Evolutionary conservation across 257 asterid genomes (phyloP).

Genomic region (Jacaranda copaia): DNA sequence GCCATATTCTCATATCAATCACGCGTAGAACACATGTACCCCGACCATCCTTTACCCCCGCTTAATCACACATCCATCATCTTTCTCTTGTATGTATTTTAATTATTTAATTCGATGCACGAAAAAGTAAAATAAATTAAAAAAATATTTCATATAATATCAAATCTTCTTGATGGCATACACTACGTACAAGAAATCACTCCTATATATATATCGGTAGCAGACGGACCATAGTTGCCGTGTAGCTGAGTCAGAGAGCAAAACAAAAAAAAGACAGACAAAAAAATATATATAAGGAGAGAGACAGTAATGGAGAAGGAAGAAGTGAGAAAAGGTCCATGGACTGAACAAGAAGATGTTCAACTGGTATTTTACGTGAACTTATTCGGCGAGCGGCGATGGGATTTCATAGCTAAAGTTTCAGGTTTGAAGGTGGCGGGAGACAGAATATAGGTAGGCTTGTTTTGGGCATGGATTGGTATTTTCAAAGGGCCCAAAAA

Average conservation of each 20-base stretch:
- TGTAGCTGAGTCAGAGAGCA: conserved; percentile 1
- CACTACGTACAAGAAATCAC: conserved; percentile 18
- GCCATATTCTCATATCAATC: conserved; percentile 49
- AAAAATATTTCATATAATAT: no score
- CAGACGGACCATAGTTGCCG: conserved; percentile 17
- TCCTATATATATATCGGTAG: conserved; percentile 37
- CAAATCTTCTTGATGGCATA: neutral
- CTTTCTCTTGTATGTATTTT: no score
- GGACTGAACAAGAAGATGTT: conserved; percentile 91
- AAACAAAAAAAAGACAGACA: neutral
- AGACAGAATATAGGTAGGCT: conserved; percentile 82
- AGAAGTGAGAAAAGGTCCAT: conserved; percentile 74
- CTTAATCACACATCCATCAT: conserved; percentile 2
- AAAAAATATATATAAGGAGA: neutral
- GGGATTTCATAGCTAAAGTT: conserved; percentile 96
- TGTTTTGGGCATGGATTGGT: conserved; percentile 70
- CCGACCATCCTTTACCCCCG: conserved; percentile 37
- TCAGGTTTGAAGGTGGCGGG: conserved; percentile 99
- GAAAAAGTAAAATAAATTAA: no score
- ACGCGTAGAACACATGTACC: conserved; percentile 40
- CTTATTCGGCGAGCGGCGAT: conserved; percentile 89
- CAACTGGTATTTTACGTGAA: conserved; percentile 84
- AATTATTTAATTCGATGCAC: neutral
- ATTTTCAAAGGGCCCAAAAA: conserved; percentile 32
- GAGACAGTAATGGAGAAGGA: conserved; percentile 47